Evolutionary conservation across 1,284 basidiomycete genomes (phyloP).

Genomic region (Porphyrellus sp.): DNA sequence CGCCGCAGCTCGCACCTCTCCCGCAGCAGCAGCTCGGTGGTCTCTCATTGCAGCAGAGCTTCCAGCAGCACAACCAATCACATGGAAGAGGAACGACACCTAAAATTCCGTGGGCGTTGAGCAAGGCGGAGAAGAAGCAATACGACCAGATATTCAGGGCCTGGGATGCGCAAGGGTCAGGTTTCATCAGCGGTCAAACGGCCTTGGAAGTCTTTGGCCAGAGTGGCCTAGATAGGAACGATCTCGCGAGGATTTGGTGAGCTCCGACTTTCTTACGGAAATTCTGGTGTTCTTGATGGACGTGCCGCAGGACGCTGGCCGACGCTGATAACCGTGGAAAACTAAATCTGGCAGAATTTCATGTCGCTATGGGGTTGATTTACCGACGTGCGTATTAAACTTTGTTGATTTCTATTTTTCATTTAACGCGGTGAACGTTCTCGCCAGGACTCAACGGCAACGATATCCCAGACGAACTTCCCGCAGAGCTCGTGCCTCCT

Average conservation of each 20-base stretch:
- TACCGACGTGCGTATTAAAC: constrained; percentile 73
- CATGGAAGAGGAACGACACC: constrained; percentile 64
- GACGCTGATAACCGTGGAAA: constrained; percentile 91
- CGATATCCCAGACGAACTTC: constrained; percentile 83
- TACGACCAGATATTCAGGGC: constrained; percentile 97
- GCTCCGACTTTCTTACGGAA: constrained; percentile 27
- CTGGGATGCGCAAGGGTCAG: constrained; percentile 84
- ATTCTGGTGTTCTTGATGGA: neutral
- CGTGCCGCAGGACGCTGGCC: constrained; percentile 71
- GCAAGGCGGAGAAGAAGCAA: constrained; percentile 91
- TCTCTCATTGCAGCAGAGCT: constrained; percentile 65
- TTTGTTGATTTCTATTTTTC: neutral
- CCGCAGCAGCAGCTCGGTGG: constrained; percentile 55
- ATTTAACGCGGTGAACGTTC: neutral
- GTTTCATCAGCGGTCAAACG: constrained; percentile 86
- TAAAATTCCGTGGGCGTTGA: constrained; percentile 85
- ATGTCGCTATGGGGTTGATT: constrained; percentile 98
- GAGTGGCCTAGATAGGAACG: constrained; percentile 85
- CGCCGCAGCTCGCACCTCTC: constrained; percentile 63
- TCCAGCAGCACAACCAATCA: constrained; percentile 79
- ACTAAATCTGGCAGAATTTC: constrained; percentile 94
- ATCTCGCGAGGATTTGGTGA: constrained; percentile 93
- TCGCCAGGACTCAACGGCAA: constrained; percentile 84
- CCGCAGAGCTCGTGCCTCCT: constrained; percentile 88
- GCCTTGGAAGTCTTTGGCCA: constrained; percentile 95